Conservation (phyloP, 345 rosid genomes). For the Camelina hispida region DNA sequence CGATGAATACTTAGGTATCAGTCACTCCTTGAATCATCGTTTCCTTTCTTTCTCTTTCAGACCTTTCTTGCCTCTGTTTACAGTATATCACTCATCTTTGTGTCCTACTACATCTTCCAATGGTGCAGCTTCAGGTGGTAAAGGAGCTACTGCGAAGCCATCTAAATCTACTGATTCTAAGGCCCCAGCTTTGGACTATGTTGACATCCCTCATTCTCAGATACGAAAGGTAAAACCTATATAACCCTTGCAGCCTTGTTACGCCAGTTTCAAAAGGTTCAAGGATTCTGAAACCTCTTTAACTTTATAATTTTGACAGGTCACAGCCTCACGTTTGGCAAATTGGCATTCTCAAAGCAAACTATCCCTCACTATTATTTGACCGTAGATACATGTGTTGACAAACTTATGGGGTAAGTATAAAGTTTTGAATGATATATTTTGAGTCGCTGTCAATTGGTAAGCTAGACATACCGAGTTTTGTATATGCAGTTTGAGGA, state of each 20-base stretch:
- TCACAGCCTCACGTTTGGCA: constrained; percentile 93
- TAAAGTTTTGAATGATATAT: constrained; percentile 12
- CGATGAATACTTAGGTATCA: constrained; percentile 87
- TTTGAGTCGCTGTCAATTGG: neutral
- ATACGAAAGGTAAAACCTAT: constrained; percentile 74
- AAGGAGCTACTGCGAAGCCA: constrained; percentile 64
- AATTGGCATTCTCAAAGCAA: constrained; percentile 92
- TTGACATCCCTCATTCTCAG: constrained; percentile 90
- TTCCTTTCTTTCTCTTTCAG: constrained; percentile 7
- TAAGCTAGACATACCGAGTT: constrained; percentile 15
- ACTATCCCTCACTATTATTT: constrained; percentile 96
- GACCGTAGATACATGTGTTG: constrained; percentile 92
- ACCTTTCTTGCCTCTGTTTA: constrained; percentile 7
- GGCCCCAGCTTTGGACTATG: constrained; percentile 71
- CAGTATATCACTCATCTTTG: constrained; percentile 23
- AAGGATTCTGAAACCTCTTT: constrained; percentile 30
- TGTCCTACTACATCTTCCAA: constrained; percentile 35
- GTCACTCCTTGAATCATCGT: constrained; percentile 17
- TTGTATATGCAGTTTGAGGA: constrained; percentile 66
- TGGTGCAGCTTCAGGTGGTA: constrained; percentile 70
- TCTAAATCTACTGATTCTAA: constrained; percentile 54
- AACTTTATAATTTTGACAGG: constrained; percentile 53
- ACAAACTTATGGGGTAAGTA: constrained; percentile 84
- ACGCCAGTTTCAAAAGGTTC: constrained; percentile 4
- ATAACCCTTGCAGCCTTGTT: neutral